Conservation (phyloP, 495 filamentous ascomycete species). For the Penicillium daleae region DNA sequence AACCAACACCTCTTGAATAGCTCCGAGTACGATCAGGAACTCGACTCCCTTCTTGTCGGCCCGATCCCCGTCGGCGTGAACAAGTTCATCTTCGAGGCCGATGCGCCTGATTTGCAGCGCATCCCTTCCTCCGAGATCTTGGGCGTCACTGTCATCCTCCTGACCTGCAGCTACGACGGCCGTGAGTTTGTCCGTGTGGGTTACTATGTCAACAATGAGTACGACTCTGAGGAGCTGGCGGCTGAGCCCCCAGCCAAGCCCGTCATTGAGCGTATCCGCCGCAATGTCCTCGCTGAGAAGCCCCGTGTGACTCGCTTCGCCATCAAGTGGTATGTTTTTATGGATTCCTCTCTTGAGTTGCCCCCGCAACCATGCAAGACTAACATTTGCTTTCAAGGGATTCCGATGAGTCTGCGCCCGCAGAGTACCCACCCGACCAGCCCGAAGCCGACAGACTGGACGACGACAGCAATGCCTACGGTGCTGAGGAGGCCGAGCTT, state of each 20-base stretch:
- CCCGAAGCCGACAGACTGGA: conserved; percentile 86
- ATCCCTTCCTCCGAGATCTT: conserved; percentile 95
- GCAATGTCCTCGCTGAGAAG: conserved; percentile 95
- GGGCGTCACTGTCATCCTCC: conserved; percentile 94
- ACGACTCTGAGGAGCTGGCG: conserved; percentile 85
- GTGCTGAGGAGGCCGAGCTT: conserved; percentile 69
- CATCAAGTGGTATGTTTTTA: conserved; percentile 85
- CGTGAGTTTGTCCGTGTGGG: conserved; percentile 97
- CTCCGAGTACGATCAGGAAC: conserved; percentile 95
- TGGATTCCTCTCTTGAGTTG: conserved; percentile 2
- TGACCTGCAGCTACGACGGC: conserved; percentile 94
- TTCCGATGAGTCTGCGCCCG: conserved; percentile 89
- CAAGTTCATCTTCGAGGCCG: conserved; percentile 97
- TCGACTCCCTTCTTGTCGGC: conserved; percentile 93
- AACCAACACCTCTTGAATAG: conserved; percentile 43
- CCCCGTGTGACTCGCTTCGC: conserved; percentile 95
- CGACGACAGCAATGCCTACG: conserved; percentile 85
- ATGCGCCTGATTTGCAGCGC: conserved; percentile 82
- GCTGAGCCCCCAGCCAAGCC: conserved; percentile 89
- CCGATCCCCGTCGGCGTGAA: conserved; percentile 96
- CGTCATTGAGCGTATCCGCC: conserved; percentile 84
- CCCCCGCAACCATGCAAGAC: conserved; percentile 7
- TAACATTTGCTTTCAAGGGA: conserved; percentile 63
- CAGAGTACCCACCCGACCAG: conserved; percentile 96
- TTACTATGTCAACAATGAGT: conserved; percentile 99